Percentiles rank a stretch among this genome's conserved stretches.
Conservation (phyloP, 495 filamentous ascomycete genomes). For the Penicillium antarcticum region DNA sequence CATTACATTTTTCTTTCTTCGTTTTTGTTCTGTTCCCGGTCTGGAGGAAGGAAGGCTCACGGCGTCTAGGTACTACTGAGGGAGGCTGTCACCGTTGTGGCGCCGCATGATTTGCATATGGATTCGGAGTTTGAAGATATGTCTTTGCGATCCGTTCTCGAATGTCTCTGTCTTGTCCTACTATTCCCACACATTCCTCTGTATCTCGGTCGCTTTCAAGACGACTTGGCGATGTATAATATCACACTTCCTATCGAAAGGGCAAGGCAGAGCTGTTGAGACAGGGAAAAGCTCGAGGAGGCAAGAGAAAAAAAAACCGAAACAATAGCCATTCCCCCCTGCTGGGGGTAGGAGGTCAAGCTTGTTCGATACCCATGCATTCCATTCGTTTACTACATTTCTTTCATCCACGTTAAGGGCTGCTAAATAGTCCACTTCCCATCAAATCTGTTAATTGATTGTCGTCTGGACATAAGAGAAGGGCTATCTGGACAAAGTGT, state of each 20-base stretch:
- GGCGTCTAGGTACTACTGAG: conserved; percentile 25
- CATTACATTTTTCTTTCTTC: neutral
- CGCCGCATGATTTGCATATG: conserved; percentile 21
- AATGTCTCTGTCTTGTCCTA: conserved; percentile 4
- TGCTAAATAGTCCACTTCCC: neutral
- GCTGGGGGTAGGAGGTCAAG: conserved; percentile 16
- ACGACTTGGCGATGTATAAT: conserved; percentile 19
- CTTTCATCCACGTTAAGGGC: neutral
- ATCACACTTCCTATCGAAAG: conserved; percentile 5
- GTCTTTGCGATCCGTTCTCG: conserved; percentile 6
- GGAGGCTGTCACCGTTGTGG: conserved; percentile 6
- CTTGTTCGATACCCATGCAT: conserved; percentile 38
- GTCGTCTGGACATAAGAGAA: too few relatives aligned
- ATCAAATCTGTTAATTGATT: too few relatives aligned
- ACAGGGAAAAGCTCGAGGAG: neutral
- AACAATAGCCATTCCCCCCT: conserved; percentile 9
- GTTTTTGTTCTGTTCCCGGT: conserved; percentile 15
- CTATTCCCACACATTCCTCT: conserved; percentile 1
- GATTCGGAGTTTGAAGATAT: conserved; percentile 26
- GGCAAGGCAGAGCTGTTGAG: neutral
- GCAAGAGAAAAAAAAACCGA: conserved; percentile 8
- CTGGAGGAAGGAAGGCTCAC: conserved; percentile 18
- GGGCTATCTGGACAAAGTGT: too few relatives aligned
- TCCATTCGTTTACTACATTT: conserved; percentile 11
- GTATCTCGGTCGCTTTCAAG: conserved; percentile 1